A percentile compares a stretch with the other conserved stretches of the same genome.
Conservation (phyloP, 2,329 filamentous ascomycete genomes). For the Botrytis cinerea region DNA sequence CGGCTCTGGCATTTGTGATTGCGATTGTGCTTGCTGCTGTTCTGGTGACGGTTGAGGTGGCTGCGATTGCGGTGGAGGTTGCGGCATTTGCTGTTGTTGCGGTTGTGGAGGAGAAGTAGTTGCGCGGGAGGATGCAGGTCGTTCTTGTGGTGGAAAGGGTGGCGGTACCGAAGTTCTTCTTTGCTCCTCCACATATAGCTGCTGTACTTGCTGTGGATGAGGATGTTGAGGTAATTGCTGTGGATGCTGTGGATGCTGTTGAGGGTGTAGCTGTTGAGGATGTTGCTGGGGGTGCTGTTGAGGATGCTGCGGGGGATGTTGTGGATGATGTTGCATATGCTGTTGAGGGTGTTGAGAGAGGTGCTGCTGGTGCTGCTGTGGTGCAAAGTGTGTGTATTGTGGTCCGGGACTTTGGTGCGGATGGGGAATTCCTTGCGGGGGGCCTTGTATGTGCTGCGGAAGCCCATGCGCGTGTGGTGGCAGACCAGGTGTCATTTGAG, state of each 20-base stretch:
- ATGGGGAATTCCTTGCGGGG: conserved; percentile 25
- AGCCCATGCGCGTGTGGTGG: conserved; percentile 45
- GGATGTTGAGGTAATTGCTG: conserved; percentile 47
- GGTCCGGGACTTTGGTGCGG: conserved; percentile 44
- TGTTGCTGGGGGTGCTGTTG: conserved; percentile 36
- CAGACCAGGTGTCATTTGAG: conserved; percentile 48
- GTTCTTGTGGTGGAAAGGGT: conserved; percentile 63
- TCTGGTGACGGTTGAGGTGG: conserved; percentile 45
- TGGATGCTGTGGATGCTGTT: conserved; percentile 29
- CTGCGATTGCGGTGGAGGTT: conserved; percentile 48
- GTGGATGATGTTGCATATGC: conserved; percentile 48
- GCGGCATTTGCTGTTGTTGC: conserved; percentile 56
- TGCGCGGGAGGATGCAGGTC: conserved; percentile 49
- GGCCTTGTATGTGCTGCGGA: conserved; percentile 38
- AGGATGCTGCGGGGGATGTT: conserved; percentile 44
- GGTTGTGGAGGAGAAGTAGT: conserved; percentile 60
- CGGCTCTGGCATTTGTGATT: conserved; percentile 53
- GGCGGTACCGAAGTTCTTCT: conserved; percentile 72
- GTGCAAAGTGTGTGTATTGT: conserved; percentile 48
- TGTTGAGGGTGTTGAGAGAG: conserved; percentile 45
- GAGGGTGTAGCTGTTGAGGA: conserved; percentile 33
- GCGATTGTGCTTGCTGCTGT: conserved; percentile 51
- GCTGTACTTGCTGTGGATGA: conserved; percentile 55
- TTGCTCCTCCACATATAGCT: conserved; percentile 75
- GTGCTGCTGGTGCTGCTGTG: conserved; percentile 36